These are phyloP conservation scores for Ogataea ramenticola DNA, from an alignment of 805 yeast species.

Conservation along the genomic window DNA sequence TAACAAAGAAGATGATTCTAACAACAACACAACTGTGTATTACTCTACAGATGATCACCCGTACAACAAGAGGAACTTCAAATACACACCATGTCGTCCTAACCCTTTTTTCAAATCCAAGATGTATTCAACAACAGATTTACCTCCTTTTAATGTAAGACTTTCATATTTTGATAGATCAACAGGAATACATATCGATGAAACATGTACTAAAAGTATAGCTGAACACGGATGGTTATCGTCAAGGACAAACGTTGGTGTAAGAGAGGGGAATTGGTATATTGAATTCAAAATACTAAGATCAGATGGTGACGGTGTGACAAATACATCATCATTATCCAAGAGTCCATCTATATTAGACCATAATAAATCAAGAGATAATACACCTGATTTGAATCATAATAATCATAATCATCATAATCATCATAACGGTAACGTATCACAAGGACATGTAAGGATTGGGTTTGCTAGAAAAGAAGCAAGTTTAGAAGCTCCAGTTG, in stretches of 20 bases:
- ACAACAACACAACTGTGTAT: constrained; percentile 18
- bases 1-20: background rate
- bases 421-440: too few species aligned
- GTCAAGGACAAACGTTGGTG: constrained; percentile 63
- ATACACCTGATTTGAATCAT: constrained; percentile 1
- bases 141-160: constrained; percentile 56
- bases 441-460: constrained; percentile 56
- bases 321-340: background rate
- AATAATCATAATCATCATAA: too few species aligned
- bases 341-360: background rate
- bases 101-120: constrained; percentile 49
- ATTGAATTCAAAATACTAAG: constrained; percentile 63
- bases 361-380: constrained; percentile 6
- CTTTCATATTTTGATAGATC: constrained; percentile 66
- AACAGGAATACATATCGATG: constrained; percentile 40
- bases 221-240: constrained; percentile 75
- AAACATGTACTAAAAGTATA: constrained; percentile 38
- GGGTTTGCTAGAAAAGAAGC: constrained; percentile 87
- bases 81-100: constrained; percentile 74
- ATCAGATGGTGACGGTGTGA: constrained; percentile 22
- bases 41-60: constrained; percentile 70
- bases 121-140: constrained; percentile 65
- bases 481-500: constrained; percentile 89
- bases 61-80: constrained; percentile 68
- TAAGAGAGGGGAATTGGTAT: constrained; percentile 74